Percentiles rank a stretch among this genome's conserved stretches.
phyloP scores from a whole-genome alignment of 1,284 basidiomycete genomes.

The Ceratobasidium sp. region DNA sequence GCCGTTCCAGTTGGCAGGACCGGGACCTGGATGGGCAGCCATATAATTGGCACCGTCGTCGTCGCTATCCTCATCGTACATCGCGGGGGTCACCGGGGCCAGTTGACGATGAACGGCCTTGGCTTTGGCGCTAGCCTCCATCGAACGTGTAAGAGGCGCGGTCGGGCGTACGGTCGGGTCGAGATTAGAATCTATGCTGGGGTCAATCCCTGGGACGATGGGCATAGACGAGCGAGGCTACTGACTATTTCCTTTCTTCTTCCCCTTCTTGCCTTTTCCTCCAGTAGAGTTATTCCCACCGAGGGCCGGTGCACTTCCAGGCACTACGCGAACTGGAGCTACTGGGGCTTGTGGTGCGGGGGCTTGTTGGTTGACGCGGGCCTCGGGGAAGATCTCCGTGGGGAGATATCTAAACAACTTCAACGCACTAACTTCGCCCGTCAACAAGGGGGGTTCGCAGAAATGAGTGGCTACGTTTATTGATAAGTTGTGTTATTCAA shows the following conservation, averaged over 20 bases:
- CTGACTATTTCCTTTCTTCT: background rate
- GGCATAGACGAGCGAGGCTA: no score
- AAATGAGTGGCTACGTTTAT: background rate
- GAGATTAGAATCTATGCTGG: background rate
- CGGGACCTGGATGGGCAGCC: background rate
- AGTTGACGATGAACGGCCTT: conserved; percentile 5
- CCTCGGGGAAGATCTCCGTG: conserved; percentile 16
- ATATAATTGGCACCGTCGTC: conserved; percentile 16
- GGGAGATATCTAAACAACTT: conserved; percentile 26
- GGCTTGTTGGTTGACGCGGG: background rate
- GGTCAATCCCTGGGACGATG: background rate
- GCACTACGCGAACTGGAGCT: conserved; percentile 15
- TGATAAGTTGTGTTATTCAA: background rate
- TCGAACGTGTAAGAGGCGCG: conserved; percentile 3
- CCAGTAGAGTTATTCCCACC: background rate
- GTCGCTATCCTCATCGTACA: conserved; percentile 31
- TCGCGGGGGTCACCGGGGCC: background rate
- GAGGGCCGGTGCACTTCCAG: background rate
- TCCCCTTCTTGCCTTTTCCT: conserved; percentile 31
- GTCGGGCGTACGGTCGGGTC: conserved; percentile 25
- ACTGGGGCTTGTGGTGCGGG: background rate
- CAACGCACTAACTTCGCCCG: conserved; percentile 15
- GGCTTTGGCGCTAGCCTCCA: conserved; percentile 30
- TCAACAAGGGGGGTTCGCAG: conserved; percentile 8
- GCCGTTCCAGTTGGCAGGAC: background rate